Percentiles rank a stretch among this genome's conserved stretches.
Evolutionary conservation across 1,284 basidiomycete genomes (phyloP).

Genomic region (Ceratobasidium sp.): DNA sequence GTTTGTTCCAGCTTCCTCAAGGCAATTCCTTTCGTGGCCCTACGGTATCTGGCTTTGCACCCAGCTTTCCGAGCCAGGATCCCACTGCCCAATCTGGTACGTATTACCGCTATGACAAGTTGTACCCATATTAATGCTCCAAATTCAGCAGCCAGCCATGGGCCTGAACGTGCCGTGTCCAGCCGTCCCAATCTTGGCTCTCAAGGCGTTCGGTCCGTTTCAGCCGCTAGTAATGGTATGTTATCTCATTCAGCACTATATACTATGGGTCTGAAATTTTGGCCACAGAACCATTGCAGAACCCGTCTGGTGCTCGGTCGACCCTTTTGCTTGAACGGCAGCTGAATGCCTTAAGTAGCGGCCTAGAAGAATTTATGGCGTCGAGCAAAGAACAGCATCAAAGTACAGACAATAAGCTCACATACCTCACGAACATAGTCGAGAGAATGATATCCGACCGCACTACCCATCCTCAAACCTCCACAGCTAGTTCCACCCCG

Average conservation of each 20-base stretch:
- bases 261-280: no score
- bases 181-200: no score
- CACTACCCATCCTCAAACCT: background rate
- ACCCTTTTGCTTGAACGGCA: constrained; percentile 4
- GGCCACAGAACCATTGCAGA: no score
- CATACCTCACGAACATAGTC: background rate
- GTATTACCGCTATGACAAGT: no score
- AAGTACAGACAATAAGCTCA: background rate
- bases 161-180: no score
- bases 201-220: no score
- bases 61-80: background rate
- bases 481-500: no score
- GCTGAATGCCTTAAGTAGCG: background rate
- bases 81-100: background rate
- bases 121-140: no score
- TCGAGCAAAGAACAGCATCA: background rate
- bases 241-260: no score
- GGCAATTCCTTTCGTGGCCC: background rate
- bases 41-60: background rate
- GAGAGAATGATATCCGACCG: background rate
- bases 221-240: no score
- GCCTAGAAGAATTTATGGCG: background rate
- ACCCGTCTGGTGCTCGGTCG: background rate
- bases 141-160: no score
- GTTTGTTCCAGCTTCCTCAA: background rate